Evolutionary conservation across 2,329 filamentous ascomycete species (phyloP), one percentile per base, ranked within the genome.

Genomic region (Amylocarpus encephaloides): DNA sequence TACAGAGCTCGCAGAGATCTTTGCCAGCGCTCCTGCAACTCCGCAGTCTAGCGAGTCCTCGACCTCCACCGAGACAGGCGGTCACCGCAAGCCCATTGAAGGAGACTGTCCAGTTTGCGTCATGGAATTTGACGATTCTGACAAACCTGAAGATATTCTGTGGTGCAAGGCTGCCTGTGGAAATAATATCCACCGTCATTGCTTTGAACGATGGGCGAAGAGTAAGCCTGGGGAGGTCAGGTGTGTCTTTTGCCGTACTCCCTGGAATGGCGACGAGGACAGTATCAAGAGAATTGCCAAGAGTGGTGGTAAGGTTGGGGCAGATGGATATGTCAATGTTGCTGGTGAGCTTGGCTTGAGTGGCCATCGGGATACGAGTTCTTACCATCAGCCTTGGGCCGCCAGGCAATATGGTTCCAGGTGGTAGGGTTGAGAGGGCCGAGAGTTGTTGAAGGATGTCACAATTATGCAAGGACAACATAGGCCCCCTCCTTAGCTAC

Each of bases 71-170:
- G 66, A 70, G 6, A 64, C 66, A 7, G 66, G 72, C 30, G 72
- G 74, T 15, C 76, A 76, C 15, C 75, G 79, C 50, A 83, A 82
- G 59, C 68, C 76, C 1, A 65, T 82, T 32, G 77, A 82, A 46
- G 80, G 78, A 18, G 78, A 83, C 53, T 85, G 81, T 58, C 78
- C 79, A 0, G 79, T 84, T 54, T 84, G 81, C 64, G 79, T 77
- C 61, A 76, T 74, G 67, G 74, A 78, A 45, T 73, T 80, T 46
- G 69, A 74, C 22, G 69, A 69, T 6, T 51, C 46, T 13, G 58
- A 54, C 67, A 53, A 49, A 16, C 19, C 36, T 5, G 52, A 75
- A 49, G 69, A 74, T 4, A 71, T 74, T 6, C 66, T 79, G 9
- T 84, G 78, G 72, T 84, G 81, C 65, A 75, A 75, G 59, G 73